Conservation (phyloP, 2,329 filamentous ascomycete genomes). For the Neophaeococcomyces mojaviensis region DNA sequence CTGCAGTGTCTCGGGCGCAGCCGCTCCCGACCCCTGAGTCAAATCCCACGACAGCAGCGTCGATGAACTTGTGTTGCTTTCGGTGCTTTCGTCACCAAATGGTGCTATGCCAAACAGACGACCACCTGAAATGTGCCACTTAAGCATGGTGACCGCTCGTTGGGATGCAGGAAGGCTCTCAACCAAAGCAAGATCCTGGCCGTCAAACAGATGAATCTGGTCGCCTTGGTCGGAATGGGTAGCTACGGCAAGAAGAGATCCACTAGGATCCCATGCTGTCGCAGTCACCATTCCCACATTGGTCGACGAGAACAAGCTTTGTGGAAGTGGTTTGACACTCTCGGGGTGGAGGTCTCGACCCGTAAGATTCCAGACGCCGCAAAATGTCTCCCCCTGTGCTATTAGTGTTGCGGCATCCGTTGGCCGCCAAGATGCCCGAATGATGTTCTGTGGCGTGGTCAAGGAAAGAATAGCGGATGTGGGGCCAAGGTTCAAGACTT, state of each 20-base stretch:
- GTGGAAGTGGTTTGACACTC: slow-evolving; percentile 12
- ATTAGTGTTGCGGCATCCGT: slow-evolving; percentile 35
- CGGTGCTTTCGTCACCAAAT: slow-evolving; percentile 25
- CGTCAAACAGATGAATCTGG: slow-evolving; percentile 38
- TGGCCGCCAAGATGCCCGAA: slow-evolving; percentile 37
- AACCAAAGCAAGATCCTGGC: slow-evolving; percentile 33
- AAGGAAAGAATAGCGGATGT: slow-evolving; percentile 34
- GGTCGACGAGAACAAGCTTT: slow-evolving; percentile 12
- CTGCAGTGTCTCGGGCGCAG: slow-evolving; percentile 14
- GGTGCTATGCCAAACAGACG: slow-evolving; percentile 39
- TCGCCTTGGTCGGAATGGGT: slow-evolving; percentile 32
- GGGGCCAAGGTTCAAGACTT: slow-evolving; percentile 39
- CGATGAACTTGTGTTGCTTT: slow-evolving; percentile 12
- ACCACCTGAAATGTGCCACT: slow-evolving; percentile 34
- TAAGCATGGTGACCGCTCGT: slow-evolving; percentile 35
- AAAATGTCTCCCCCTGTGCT: slow-evolving; percentile 37
- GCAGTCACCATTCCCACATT: slow-evolving; percentile 33
- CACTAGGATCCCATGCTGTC: slow-evolving; percentile 39
- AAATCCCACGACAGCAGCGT: slow-evolving; percentile 37
- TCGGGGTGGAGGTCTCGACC: slow-evolving; percentile 9
- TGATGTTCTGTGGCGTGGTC: slow-evolving; percentile 34
- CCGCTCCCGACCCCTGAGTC: slow-evolving; percentile 10
- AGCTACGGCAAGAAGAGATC: slow-evolving; percentile 39
- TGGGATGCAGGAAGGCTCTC: slow-evolving; percentile 40
- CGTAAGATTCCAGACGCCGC: slow-evolving; percentile 38